phyloP scores from a whole-genome alignment of 2,329 filamentous ascomycete species.

The Allantophomopsis cytisporea region DNA sequence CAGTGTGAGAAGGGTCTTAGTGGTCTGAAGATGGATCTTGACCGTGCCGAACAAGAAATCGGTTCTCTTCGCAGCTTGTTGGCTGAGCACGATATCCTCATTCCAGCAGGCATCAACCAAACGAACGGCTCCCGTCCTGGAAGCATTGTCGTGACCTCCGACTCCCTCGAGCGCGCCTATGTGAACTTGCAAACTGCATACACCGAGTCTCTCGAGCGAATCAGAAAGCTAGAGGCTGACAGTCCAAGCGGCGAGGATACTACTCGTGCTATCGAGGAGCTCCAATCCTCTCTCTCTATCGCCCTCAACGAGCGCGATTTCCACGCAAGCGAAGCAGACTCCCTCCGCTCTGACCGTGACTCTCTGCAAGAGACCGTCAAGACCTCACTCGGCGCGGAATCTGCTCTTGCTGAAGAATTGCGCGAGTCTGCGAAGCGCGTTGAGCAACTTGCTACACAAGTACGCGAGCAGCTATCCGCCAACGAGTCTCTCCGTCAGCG shows the following conservation, averaged over 20 bases:
- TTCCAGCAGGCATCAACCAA: constrained; percentile 42
- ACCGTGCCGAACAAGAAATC: constrained; percentile 89
- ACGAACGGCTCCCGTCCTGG: constrained; percentile 22
- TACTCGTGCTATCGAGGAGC: constrained; percentile 44
- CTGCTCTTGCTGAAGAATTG: constrained; percentile 54
- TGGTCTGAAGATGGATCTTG: constrained; percentile 90
- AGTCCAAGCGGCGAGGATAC: constrained; percentile 42
- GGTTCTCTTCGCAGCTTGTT: constrained; percentile 66
- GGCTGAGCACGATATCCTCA: constrained; percentile 68
- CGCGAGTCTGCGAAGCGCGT: constrained; percentile 62
- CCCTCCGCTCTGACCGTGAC: constrained; percentile 48
- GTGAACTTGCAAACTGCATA: constrained; percentile 63
- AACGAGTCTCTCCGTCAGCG: constrained; percentile 67
- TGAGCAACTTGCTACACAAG: constrained; percentile 66
- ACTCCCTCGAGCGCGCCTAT: constrained; percentile 62
- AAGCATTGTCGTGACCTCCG: constrained; percentile 45
- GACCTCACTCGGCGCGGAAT: constrained; percentile 42
- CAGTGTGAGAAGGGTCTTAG: constrained; percentile 83
- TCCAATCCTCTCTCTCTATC: constrained; percentile 55
- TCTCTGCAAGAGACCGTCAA: constrained; percentile 41
- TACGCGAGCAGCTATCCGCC: constrained; percentile 65
- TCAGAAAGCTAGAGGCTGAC: constrained; percentile 47
- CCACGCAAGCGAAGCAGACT: constrained; percentile 50
- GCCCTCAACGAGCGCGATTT: constrained; percentile 61
- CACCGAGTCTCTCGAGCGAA: constrained; percentile 47